phyloP scores from a whole-genome alignment of 225 moss, liverwort and hornwort species.

The Asterella californica region DNA sequence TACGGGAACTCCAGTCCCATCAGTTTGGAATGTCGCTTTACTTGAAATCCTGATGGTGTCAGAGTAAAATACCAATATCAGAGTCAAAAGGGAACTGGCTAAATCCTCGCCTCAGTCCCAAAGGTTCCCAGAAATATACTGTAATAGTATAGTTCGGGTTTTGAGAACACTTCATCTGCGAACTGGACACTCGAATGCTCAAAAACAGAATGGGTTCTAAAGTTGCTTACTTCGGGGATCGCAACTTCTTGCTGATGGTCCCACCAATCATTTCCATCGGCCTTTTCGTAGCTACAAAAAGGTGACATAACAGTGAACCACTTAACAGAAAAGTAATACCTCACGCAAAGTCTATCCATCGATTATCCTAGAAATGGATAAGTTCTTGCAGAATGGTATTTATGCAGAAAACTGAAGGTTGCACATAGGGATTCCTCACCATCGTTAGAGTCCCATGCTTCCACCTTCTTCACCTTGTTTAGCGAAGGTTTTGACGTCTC shows the following conservation, averaged over 20 bases:
- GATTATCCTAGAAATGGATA: not conserved
- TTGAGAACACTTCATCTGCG: not conserved
- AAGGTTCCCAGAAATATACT: not conserved
- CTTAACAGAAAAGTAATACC: not conserved
- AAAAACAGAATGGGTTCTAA: not conserved
- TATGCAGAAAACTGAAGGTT: not conserved
- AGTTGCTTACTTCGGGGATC: conserved; percentile 35
- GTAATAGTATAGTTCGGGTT: not conserved
- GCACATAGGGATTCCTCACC: conserved; percentile 17
- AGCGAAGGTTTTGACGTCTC: conserved; percentile 33
- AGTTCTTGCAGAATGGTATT: not conserved
- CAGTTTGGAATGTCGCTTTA: conserved; percentile 29
- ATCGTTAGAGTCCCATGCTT: conserved; percentile 39
- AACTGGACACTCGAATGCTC: not conserved
- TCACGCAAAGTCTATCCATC: not conserved
- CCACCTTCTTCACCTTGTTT: conserved; percentile 41
- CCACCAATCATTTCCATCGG: conserved; percentile 32
- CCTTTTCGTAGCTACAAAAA: conserved; percentile 21
- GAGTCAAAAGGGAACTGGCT: not conserved
- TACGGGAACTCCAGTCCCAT: conserved; percentile 14
- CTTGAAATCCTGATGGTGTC: conserved; percentile 21
- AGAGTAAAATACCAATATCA: not conserved
- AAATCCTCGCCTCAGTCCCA: not conserved
- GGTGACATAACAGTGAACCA: not conserved
- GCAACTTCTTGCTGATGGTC: conserved; percentile 35